Conservation (phyloP, 805 yeast genomes). For the Trichomonascus vanleenenianus region DNA sequence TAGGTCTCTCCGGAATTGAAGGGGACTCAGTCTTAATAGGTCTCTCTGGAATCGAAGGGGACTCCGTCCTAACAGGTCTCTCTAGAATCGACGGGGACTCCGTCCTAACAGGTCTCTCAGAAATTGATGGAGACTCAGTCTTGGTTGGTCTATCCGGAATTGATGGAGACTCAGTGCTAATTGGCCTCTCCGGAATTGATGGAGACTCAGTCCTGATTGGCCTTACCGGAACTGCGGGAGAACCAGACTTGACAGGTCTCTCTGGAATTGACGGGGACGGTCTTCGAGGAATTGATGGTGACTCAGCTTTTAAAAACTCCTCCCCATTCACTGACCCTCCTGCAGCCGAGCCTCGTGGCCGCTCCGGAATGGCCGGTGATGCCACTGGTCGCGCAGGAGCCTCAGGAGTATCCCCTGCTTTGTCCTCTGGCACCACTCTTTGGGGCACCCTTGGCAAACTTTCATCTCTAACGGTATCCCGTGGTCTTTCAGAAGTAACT, state of each 20-base stretch:
- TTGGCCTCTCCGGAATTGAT: neutral
- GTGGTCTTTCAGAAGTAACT: conserved; percentile 4
- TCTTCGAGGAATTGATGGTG: no score
- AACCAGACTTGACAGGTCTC: neutral
- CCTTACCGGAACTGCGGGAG: neutral
- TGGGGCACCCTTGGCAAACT: neutral
- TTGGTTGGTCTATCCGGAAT: neutral
- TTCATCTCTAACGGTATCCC: neutral
- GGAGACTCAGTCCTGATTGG: neutral
- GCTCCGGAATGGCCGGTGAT: neutral
- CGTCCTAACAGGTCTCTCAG: neutral
- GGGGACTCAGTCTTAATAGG: neutral
- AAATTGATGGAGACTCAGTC: neutral
- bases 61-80: neutral
- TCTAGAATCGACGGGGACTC: neutral
- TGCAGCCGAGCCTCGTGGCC: neutral
- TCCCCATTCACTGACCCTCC: neutral
- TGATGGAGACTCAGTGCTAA: neutral
- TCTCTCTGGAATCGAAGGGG: neutral
- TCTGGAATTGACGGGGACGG: neutral
- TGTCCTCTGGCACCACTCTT: neutral
- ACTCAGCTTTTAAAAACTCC: neutral
- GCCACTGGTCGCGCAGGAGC: neutral
- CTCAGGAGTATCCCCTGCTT: neutral
- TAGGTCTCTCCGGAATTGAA: neutral